Evolutionary conservation across 2,329 filamentous ascomycete species (phyloP).

Genomic region (Amphichorda felina): DNA sequence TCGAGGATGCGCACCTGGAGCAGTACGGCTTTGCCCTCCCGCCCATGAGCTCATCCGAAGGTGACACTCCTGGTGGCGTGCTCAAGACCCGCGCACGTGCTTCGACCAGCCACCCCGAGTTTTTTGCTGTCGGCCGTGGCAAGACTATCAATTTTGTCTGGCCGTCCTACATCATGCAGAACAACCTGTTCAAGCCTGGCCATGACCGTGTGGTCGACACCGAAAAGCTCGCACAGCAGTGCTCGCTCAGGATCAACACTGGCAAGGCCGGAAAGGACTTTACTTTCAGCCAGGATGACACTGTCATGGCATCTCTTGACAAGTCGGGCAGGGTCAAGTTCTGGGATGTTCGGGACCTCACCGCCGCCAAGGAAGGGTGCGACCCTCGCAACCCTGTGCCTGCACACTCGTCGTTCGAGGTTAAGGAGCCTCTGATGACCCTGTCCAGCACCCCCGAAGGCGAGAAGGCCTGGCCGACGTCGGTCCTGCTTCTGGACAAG

Average conservation of each 20-base stretch:
- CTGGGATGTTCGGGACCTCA: conserved; percentile 87
- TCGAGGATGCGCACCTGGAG: conserved; percentile 69
- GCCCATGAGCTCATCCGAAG: conserved; percentile 73
- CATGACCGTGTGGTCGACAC: conserved; percentile 68
- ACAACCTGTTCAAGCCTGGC: conserved; percentile 50
- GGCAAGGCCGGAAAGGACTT: conserved; percentile 99
- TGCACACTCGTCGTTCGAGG: conserved; percentile 52
- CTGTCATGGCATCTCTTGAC: conserved; percentile 86
- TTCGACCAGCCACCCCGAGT: conserved; percentile 80
- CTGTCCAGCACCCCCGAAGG: conserved; percentile 75
- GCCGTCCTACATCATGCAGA: conserved; percentile 50
- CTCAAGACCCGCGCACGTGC: conserved; percentile 91
- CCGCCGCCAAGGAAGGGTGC: conserved; percentile 36
- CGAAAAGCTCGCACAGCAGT: conserved; percentile 76
- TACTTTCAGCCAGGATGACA: conserved; percentile 93
- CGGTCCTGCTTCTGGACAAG: conserved; percentile 92
- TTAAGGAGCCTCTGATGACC: conserved; percentile 77
- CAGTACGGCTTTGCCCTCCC: conserved; percentile 82
- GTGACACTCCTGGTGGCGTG: conserved; percentile 82
- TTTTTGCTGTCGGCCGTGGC: conserved; percentile 89
- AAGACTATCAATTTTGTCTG: conserved; percentile 91
- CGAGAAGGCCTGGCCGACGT: conserved; percentile 95
- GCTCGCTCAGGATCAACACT: conserved; percentile 85
- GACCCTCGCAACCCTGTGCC: conserved; percentile 40
- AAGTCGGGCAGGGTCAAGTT: conserved; percentile 95